Base-by-base conservation (phyloP, 495 filamentous ascomycete species). In the Neurospora discreta region DNA sequence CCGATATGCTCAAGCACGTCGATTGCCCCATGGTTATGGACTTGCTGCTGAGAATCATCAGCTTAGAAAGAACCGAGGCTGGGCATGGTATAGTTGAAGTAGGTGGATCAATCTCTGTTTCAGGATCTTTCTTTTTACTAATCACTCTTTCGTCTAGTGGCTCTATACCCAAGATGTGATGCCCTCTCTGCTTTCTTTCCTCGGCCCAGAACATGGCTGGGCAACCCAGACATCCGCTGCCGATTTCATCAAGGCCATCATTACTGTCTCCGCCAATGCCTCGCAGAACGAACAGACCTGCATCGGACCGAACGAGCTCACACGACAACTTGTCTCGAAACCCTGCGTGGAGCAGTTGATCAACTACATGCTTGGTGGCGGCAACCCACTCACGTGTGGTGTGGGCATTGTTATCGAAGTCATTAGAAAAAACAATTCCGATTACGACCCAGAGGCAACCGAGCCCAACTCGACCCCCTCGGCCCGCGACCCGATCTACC, bases 1-100 rank as follows among this genome's bases (percentile, higher is more conserved):
- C 90, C 2, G 89, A 92, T 71, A 93, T 98, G 81, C 85, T 98
- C 69, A 91, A 93, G 76, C 95, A 99, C 80, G 93, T 99, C 46
- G 95, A 99, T 77, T 97, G 93, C 75, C 95, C 95, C 0, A 96
- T 97, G 92, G 90, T 99, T 26, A 99, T 99, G 95, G 95, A 99
- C 80, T 87, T 99, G 20, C 81, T 99, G 73, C 85, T 99, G 75
- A 98, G 98, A 80, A 97, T 99, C 43, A 97, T 99, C 74, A 98
- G 93, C 79, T 84, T 98, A 76, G 96, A 99, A 78, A 95, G 96
- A 79, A 91, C 87, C 60, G 94, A 98, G 79, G 92, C 90, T 52
- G 96, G 94, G 15, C 90, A 93, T 76, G 95, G 95, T 23, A 92
- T 97, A 78, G 95, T 98, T 72, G 96, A 99, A 85, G 93, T 96